These are phyloP conservation scores for Cruciata laevipes DNA, from an alignment of 257 asterid genomes.

Conservation along the genomic window DNA sequence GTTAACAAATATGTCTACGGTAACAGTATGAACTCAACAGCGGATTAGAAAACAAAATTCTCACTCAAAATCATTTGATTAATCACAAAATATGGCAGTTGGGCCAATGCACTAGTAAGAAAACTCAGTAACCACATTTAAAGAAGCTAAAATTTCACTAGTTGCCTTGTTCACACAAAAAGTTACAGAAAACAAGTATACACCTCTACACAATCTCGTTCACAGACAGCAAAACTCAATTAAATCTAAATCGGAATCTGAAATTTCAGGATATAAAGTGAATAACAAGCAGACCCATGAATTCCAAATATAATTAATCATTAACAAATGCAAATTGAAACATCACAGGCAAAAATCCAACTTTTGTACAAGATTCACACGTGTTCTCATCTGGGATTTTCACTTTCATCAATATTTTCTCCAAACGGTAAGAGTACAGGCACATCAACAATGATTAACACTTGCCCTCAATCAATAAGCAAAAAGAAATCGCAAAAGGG, in stretches of 20 bases:
- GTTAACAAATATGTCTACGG: too few relatives aligned
- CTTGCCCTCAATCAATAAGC: not conserved
- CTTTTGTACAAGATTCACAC: not conserved
- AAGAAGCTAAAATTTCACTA: not conserved
- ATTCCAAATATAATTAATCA: not conserved
- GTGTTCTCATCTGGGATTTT: not conserved
- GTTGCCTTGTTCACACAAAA: not conserved
- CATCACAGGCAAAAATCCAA: not conserved
- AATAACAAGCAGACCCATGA: not conserved
- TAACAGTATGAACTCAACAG: not conserved
- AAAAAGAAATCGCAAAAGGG: not conserved
- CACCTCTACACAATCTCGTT: not conserved
- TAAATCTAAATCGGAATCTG: not conserved
- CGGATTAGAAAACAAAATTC: not conserved
- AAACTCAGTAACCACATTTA: too few relatives aligned
- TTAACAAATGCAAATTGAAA: not conserved
- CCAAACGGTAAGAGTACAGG: not conserved
- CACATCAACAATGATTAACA: not conserved
- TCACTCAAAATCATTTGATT: not conserved
- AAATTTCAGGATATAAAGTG: not conserved
- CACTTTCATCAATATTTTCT: not conserved
- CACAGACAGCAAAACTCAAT: not conserved
- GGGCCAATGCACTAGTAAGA: not conserved
- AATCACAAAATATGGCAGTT: not conserved
- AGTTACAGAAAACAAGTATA: not conserved